These are phyloP conservation scores for Aspergillus hortae DNA, from an alignment of 2,329 filamentous ascomycete genomes.

Conservation along the genomic window DNA sequence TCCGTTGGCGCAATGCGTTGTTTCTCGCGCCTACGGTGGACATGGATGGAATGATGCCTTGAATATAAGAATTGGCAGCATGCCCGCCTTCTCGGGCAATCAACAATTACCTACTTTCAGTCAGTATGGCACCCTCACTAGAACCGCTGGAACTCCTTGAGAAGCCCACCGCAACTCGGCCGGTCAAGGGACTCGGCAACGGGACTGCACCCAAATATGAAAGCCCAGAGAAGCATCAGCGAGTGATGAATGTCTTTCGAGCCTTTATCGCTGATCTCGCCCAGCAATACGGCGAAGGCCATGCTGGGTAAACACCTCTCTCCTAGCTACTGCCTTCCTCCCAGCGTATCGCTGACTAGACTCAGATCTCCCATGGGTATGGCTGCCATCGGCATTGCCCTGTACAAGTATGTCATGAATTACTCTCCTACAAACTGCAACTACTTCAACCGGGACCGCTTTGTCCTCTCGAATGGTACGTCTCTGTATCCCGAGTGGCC, in stretches of 20 bases:
- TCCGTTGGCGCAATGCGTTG: background rate
- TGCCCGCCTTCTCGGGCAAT: background rate
- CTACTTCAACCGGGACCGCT: constrained; percentile 61
- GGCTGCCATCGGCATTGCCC: constrained; percentile 52
- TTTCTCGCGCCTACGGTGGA: background rate
- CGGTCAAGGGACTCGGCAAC: constrained; percentile 7
- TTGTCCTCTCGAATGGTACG: constrained; percentile 58
- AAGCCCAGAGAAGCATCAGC: constrained; percentile 29
- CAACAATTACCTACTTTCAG: background rate
- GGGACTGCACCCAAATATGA: constrained; percentile 2
- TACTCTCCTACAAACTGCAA: constrained; percentile 54
- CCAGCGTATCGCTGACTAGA: background rate
- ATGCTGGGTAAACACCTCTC: constrained; percentile 52
- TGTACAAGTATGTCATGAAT: constrained; percentile 62
- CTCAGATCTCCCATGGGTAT: constrained; percentile 56
- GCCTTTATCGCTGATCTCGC: constrained; percentile 62
- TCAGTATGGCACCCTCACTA: constrained; percentile 10
- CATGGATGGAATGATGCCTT: background rate
- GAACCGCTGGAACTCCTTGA: constrained; percentile 13
- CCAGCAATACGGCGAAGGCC: constrained; percentile 64
- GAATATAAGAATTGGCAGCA: background rate
- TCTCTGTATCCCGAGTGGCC: background rate
- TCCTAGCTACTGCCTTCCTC: background rate
- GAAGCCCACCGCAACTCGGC: constrained; percentile 4
- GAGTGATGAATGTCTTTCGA: constrained; percentile 57